Base-by-base conservation (phyloP, 371 early-diverging fungal genomes). In the Lichtheimia ornata region DNA sequence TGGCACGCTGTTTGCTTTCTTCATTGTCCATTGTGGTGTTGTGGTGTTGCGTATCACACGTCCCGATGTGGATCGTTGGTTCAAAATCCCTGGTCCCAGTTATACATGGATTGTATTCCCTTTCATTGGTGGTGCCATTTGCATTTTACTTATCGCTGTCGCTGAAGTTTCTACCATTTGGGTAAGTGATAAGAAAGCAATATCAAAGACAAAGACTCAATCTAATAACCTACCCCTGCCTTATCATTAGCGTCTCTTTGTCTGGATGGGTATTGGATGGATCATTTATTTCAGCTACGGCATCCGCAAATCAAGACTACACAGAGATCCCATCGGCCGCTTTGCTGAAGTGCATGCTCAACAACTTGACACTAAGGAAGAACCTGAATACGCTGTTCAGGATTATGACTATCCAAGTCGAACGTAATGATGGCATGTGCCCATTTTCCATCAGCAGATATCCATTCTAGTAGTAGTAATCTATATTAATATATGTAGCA, bases 1-100 rank as follows among this genome's bases (percentile, higher is more conserved):
- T 35, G 94, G 95, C 14, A 94, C 96, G 0, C 73, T 96, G 30
- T 77, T 94, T 61, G 91, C 93, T 0, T 94, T 94, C 82, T 88
- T 92, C 63, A 73, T 94, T 24, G 95, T 94, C 27, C 90, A 91
- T 61, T 64, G 85, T 35, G 90, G 90, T 53, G 88, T 90, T 4
- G 77, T 88, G 49, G 84, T 95, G 25, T 78, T 94, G 77, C 86
- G 94, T 11, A 81, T 81, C 59, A 88, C 84, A 24, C 83, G 89
- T 27, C 91, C 94, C 12, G 84, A 93, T 20, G 80, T 84, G 2
- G 84, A 81, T 24, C 83, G 95, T n/a, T 81, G 84, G 11, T 96
- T 95, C 80, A 74, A 70, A 20, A 90, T 93, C 35, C 94, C 94
- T 0, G 89, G 90, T 49, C 93, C 30, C 63, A 79, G 53, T 72